A percentile compares a stretch with the other conserved stretches of the same genome.
Evolutionary conservation across 1,139 yeast genomes (phyloP).

Genomic region (Hansenula sp.): DNA sequence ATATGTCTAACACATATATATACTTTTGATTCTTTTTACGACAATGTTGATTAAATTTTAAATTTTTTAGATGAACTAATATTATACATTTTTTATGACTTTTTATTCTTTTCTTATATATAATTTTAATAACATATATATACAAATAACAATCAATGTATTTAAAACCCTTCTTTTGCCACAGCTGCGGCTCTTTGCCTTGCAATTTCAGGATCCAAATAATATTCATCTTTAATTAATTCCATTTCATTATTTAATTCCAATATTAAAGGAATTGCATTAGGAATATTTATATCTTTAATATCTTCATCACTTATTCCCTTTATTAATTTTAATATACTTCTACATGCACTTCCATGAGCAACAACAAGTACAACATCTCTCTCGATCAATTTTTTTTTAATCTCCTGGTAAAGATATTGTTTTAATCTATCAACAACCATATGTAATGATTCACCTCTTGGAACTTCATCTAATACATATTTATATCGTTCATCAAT

Average conservation of each 20-base stretch:
- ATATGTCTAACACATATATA: slow-evolving; percentile 42
- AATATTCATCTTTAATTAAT: slow-evolving; percentile 44
- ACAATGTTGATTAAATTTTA: too few relatives aligned
- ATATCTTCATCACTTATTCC: slow-evolving; percentile 60
- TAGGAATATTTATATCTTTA: slow-evolving; percentile 66
- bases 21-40: too few relatives aligned
- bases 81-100: neutral
- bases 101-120: neutral
- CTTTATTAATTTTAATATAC: slow-evolving; percentile 56
- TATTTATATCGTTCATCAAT: slow-evolving; percentile 46
- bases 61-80: too few relatives aligned
- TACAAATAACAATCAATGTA: too few relatives aligned
- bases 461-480: slow-evolving; percentile 41
- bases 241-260: slow-evolving; percentile 45
- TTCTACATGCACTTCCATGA: slow-evolving; percentile 75
- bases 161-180: slow-evolving; percentile 47
- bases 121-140: too few relatives aligned
- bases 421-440: slow-evolving; percentile 62
- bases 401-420: slow-evolving; percentile 42
- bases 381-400: slow-evolving; percentile 32
- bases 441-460: slow-evolving; percentile 66
- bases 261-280: slow-evolving; percentile 68
- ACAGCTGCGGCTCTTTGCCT: slow-evolving; percentile 61
- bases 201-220: slow-evolving; percentile 71
- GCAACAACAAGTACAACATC: slow-evolving; percentile 59